These are phyloP conservation scores for Zanthoxylum bungeanum DNA, from an alignment of 345 rosid species.

Conservation along the genomic window DNA sequence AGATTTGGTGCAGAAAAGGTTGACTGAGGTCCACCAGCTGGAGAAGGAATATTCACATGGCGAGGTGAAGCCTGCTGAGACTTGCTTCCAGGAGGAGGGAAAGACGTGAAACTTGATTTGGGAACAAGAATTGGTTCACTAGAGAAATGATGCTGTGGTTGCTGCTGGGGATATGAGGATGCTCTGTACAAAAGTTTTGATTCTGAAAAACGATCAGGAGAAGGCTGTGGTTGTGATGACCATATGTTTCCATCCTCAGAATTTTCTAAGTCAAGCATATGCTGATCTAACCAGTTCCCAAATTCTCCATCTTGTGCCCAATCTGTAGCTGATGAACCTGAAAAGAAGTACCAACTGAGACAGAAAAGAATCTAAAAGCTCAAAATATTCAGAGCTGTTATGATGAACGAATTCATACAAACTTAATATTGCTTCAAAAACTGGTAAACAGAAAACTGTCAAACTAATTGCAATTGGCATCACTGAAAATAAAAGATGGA, in stretches of 20 bases:
- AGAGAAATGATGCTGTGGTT: constrained; percentile 56
- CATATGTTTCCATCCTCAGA: constrained; percentile 68
- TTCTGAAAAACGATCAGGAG: constrained; percentile 42
- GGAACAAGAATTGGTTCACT: constrained; percentile 68
- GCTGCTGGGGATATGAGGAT: constrained; percentile 85
- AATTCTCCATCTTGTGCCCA: constrained; percentile 87
- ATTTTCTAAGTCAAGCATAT: constrained; percentile 51
- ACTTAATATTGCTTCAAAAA: background rate
- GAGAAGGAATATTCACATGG: constrained; percentile 50
- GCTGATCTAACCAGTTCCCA: constrained; percentile 68
- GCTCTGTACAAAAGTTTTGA: constrained; percentile 74
- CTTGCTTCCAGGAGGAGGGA: constrained; percentile 75
- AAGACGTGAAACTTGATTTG: constrained; percentile 72
- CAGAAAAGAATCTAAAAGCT: background rate
- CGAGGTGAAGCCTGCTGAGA: constrained; percentile 56
- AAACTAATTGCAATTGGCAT: background rate
- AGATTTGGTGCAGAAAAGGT: constrained; percentile 55
- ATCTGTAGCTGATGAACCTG: constrained; percentile 91
- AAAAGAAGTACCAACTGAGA: constrained; percentile 11
- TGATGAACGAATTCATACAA: background rate
- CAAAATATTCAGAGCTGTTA: constrained; percentile 1
- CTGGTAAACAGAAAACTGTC: background rate
- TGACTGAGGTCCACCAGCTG: constrained; percentile 47
- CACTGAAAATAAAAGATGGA: background rate
- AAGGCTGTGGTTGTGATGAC: constrained; percentile 73